Evolutionary conservation across 108 stramenopile species (phyloP).

Genomic region (Conticribra weissflogii): DNA sequence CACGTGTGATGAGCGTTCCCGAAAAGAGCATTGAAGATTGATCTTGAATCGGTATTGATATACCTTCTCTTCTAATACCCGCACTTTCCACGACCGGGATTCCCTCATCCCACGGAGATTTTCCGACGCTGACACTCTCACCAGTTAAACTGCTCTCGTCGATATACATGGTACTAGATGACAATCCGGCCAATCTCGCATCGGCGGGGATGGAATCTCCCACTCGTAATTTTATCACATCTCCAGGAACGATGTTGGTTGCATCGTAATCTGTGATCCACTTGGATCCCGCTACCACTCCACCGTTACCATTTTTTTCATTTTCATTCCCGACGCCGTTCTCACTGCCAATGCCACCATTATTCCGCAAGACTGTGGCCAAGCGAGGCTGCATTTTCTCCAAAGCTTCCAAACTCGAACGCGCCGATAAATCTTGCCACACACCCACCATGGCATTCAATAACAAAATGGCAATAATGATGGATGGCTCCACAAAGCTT

Average conservation of each 20-base stretch:
- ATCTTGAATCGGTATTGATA: conserved; percentile 57
- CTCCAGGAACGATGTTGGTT: conserved; percentile 90
- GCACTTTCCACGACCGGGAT: not conserved
- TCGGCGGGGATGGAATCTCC: conserved; percentile 96
- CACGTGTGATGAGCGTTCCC: conserved; percentile 89
- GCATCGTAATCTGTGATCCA: conserved; percentile 49
- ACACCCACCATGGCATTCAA: conserved; percentile 96
- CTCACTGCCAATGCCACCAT: conserved; percentile 5
- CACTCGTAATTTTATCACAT: conserved; percentile 84
- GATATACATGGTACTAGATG: conserved; percentile 54
- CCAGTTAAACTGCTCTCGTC: conserved; percentile 87
- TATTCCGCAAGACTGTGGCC: conserved; percentile 74
- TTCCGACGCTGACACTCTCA: conserved; percentile 72
- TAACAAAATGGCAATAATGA: conserved; percentile 91
- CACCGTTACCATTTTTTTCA: no score
- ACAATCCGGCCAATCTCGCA: conserved; percentile 64
- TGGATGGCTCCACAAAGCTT: conserved; percentile 87
- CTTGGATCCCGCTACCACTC: not conserved
- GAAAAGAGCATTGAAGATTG: conserved; percentile 88
- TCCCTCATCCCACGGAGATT: conserved; percentile 61
- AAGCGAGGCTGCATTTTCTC: conserved; percentile 86
- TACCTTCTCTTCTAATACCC: not conserved
- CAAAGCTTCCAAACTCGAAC: conserved; percentile 87
- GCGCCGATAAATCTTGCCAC: conserved; percentile 87
- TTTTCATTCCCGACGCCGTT: not conserved